Base-by-base conservation (phyloP, 2,329 filamentous ascomycete species). In the Trichoderma harzianum region DNA sequence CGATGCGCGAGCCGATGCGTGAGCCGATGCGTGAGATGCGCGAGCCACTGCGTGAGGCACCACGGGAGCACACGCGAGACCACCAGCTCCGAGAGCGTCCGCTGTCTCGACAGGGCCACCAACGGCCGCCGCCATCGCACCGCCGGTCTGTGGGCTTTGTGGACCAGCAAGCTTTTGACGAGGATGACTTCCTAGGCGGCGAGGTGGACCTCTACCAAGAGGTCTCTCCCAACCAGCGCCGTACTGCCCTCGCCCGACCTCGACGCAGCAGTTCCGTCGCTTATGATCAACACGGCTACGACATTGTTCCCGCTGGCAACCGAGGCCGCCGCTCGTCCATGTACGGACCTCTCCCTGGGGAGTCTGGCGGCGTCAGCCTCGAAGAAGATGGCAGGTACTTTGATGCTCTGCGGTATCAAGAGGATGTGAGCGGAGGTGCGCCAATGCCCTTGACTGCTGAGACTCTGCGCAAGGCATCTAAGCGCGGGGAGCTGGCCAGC, bases 371-470 rank as follows among this genome's bases (percentile, higher is more conserved):
- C 26, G 78, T 77, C 34, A 81, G 80, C 66, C 75, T 80, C 12
- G 79, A 80, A 5, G 77, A 80, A 26, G 81, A 84, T 66, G 80
- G 84, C 64, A 84, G 80, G 72, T 83, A 85, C 65, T 63, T 78
- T 65, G 77, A 79, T 51, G 81, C 81, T 24, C 61, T 80, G 58
- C 75, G 75, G 32, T 90, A 91, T 77, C 88, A 90, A 76, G 84
- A 89, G 21, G 83, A 86, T 5, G 82, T 87, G 7, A 83, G 78
- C 55, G 86, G 85, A 39, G 84, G 82, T 7, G 77, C 83, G 3
- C 76, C 79, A 47, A 76, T 86, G 69, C 84, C 85, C 2, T 78
- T 91, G 70, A 91, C 89, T 4, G 86, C 85, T 2, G 89, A 90
- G 71, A 81, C 83, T 14, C 82, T 91, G 30, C 85, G 83, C 74